A percentile compares a stretch with the other conserved stretches of the same genome.
phyloP scores from a whole-genome alignment of 2,329 filamentous ascomycete species.

The Leptographium flavum region DNA sequence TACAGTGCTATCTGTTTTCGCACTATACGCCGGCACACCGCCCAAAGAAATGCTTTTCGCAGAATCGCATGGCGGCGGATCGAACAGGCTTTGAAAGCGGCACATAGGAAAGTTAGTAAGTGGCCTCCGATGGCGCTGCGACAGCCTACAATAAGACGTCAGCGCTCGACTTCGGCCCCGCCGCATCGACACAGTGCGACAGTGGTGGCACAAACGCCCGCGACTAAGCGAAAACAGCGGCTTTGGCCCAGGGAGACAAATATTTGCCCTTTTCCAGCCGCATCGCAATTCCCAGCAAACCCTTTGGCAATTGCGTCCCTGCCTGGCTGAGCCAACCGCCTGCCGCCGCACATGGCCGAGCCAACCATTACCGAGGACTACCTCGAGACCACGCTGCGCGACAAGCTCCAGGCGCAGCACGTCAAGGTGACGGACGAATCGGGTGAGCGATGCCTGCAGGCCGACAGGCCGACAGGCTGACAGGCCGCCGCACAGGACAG shows the following conservation, averaged over 20 bases:
- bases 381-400: conserved; percentile 52
- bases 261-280: not conserved
- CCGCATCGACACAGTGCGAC: too few relatives aligned
- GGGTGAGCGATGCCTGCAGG: conserved; percentile 36
- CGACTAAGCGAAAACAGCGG: too few relatives aligned
- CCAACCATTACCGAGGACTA: conserved; percentile 57
- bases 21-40: not conserved
- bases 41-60: not conserved
- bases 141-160: too few relatives aligned
- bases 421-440: conserved; percentile 88
- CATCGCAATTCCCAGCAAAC: not conserved
- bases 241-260: too few relatives aligned
- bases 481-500: too few relatives aligned
- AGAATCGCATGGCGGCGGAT: not conserved
- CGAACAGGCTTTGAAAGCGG: too few relatives aligned
- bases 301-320: not conserved
- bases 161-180: too few relatives aligned
- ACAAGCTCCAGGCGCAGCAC: conserved; percentile 58
- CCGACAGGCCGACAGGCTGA: not conserved
- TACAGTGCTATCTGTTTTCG: not conserved
- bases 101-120: too few relatives aligned
- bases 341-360: conserved; percentile 28
- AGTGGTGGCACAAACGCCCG: too few relatives aligned
- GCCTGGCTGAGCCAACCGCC: not conserved
- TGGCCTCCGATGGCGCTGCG: too few relatives aligned